A percentile compares a stretch with the other conserved stretches of the same genome.
These are phyloP conservation scores for Odontarrhena argentea DNA, from an alignment of 345 rosid species.

Conservation along the genomic window DNA sequence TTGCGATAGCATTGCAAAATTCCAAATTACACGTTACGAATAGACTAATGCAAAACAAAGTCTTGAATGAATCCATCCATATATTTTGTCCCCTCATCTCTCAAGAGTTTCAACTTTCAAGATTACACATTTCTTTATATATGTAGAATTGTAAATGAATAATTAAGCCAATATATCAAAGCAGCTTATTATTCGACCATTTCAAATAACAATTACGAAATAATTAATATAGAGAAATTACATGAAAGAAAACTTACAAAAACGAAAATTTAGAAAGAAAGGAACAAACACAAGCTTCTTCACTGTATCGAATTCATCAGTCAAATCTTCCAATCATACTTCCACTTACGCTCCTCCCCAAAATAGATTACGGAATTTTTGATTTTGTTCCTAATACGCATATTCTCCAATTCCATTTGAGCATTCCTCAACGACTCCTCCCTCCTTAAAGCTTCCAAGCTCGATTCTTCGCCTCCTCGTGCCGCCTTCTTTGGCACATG, in stretches of 20 bases:
- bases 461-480: neutral
- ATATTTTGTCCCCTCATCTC: neutral
- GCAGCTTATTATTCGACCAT: neutral
- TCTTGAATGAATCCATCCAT: neutral
- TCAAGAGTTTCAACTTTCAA: no score
- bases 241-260: neutral
- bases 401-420: slow-evolving; percentile 8
- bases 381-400: neutral
- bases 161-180: neutral
- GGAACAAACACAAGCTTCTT: neutral
- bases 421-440: slow-evolving; percentile 3
- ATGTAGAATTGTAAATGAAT: no score
- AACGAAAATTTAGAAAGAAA: neutral
- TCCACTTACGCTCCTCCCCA: slow-evolving; percentile 11
- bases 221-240: neutral
- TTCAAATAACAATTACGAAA: neutral
- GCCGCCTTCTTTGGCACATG: neutral
- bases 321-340: neutral
- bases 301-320: neutral
- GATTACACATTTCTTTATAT: no score
- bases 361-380: neutral
- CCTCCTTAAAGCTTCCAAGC: neutral
- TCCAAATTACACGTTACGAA: neutral
- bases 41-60: neutral
- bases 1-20: no score